Percentiles rank a stretch among this genome's conserved stretches.
phyloP scores from a whole-genome alignment of 2,329 filamentous ascomycete genomes.

The Penicillium polonicum region DNA sequence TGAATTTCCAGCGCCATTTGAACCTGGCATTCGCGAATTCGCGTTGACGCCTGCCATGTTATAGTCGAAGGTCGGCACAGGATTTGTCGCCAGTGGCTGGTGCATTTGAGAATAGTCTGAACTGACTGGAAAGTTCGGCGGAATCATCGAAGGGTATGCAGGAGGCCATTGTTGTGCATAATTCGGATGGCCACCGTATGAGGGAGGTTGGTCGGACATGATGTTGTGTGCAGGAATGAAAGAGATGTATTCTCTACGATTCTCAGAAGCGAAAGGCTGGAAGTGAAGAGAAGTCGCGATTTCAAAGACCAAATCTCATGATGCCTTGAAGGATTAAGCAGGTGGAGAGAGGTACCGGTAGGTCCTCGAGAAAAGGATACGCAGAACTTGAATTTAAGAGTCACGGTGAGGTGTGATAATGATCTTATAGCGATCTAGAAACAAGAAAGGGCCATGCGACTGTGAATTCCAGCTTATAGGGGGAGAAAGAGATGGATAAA shows the following conservation, averaged over 20 bases:
- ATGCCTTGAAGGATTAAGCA: conserved; percentile 3
- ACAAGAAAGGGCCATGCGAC: not conserved
- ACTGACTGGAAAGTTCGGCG: conserved; percentile 28
- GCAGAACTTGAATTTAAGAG: not conserved
- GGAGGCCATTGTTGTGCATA: conserved; percentile 41
- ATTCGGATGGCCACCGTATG: conserved; percentile 41
- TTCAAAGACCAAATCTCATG: conserved; percentile 25
- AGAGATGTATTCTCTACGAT: not conserved
- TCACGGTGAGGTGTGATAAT: not conserved
- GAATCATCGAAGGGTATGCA: conserved; percentile 30
- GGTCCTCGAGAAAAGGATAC: not conserved
- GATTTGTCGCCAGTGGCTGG: conserved; percentile 21
- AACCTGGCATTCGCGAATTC: conserved; percentile 33
- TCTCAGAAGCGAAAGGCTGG: not conserved
- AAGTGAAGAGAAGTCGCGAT: not conserved
- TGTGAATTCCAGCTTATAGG: not conserved
- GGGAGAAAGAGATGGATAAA: not conserved
- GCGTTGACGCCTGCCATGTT: conserved; percentile 28
- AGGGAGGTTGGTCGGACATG: conserved; percentile 52
- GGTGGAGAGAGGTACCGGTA: not conserved
- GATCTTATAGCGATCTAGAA: not conserved
- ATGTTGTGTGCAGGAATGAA: not conserved
- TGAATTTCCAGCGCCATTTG: conserved; percentile 24
- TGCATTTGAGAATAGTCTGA: conserved; percentile 25
- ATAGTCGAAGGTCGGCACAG: conserved; percentile 18